Percentiles rank a stretch among this genome's conserved stretches.
Evolutionary conservation across 257 asterid species (phyloP).

Genomic region (Cynanchum wilfordii): DNA sequence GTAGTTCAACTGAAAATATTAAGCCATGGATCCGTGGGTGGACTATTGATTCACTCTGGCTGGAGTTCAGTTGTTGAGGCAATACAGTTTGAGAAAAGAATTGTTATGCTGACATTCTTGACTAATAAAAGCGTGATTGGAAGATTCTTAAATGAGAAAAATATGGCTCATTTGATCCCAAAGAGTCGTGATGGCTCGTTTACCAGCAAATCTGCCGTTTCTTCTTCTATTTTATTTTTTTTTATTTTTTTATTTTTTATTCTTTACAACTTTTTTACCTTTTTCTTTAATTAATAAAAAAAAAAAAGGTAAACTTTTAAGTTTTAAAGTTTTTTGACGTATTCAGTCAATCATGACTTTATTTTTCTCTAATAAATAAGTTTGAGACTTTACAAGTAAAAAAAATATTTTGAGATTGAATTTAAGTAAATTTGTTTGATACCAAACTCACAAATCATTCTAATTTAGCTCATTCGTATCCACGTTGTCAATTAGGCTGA

Average conservation of each 20-base stretch:
- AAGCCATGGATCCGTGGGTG: conserved; percentile 29
- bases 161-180: conserved; percentile 11
- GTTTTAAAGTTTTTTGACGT: too few species aligned
- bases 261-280: too few species aligned
- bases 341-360: too few species aligned
- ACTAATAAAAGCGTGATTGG: conserved; percentile 27
- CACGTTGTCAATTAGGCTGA: neutral
- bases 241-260: too few species aligned
- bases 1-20: conserved; percentile 26
- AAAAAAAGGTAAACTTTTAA: too few species aligned
- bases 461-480: neutral
- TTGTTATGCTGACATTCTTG: conserved; percentile 22
- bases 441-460: too few species aligned
- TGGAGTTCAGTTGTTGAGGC: conserved; percentile 37
- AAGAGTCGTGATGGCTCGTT: conserved; percentile 8
- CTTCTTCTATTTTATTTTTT: too few species aligned
- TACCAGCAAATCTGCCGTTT: conserved; percentile 12
- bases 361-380: too few species aligned
- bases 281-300: too few species aligned
- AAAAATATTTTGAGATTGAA: too few species aligned
- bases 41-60: conserved; percentile 28
- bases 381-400: too few species aligned
- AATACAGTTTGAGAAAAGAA: conserved; percentile 15
- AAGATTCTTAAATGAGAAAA: conserved; percentile 19
- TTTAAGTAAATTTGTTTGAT: too few species aligned